Evolutionary conservation across 106 monocot species (phyloP).

Genomic region (Triglochin maritima): DNA sequence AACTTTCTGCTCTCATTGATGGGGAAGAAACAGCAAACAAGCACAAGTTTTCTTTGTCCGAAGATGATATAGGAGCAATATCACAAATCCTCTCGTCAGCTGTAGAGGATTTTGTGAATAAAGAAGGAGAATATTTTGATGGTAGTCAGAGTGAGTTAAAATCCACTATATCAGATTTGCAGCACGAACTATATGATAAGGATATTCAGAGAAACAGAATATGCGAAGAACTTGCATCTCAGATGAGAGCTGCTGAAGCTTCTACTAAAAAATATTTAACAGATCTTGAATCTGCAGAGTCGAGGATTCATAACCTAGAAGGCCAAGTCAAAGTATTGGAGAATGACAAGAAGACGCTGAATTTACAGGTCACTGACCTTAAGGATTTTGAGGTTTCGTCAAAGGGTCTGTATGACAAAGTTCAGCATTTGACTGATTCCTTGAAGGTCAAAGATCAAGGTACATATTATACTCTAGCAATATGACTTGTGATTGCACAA

Average conservation of each 20-base stretch:
- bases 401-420: conserved; percentile 36
- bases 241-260: conserved; percentile 68
- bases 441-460: conserved; percentile 86
- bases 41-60: conserved; percentile 12
- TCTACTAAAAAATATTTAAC: conserved; percentile 27
- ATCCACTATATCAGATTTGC: conserved; percentile 42
- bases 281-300: conserved; percentile 56
- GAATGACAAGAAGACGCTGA: conserved; percentile 32
- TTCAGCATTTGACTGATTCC: conserved; percentile 42
- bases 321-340: conserved; percentile 34
- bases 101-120: conserved; percentile 23
- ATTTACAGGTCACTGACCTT: conserved; percentile 35
- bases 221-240: conserved; percentile 58
- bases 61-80: conserved; percentile 33
- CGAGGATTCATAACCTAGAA: conserved; percentile 36
- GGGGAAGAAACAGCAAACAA: conserved; percentile 9
- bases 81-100: conserved; percentile 35
- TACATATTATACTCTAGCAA: conserved; percentile 8
- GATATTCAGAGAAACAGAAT: conserved; percentile 57
- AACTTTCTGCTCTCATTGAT: conserved; percentile 11
- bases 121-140: conserved; percentile 17
- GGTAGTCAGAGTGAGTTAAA: conserved; percentile 42
- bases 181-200: conserved; percentile 68
- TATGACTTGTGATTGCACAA: background rate
- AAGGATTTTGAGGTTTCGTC: conserved; percentile 37